phyloP scores from a whole-genome alignment of 1,284 basidiomycete species.

The Ceraceosorus bombacis region DNA sequence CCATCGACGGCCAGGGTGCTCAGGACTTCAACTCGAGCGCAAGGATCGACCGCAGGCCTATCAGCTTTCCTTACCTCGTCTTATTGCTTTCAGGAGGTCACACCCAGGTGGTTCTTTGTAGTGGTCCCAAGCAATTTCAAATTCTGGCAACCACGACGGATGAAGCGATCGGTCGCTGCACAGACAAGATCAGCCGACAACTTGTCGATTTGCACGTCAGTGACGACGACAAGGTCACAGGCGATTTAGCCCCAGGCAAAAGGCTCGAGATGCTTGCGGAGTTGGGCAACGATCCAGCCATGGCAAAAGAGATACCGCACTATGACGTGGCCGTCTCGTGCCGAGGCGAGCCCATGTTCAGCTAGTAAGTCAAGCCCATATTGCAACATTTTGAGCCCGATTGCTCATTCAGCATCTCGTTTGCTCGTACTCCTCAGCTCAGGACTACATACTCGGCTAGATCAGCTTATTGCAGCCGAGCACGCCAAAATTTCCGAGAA shows the following conservation, averaged over 20 bases:
- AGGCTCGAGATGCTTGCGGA: slow-evolving; percentile 30
- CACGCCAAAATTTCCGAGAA: neutral
- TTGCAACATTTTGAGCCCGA: too few relatives aligned
- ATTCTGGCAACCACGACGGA: slow-evolving; percentile 39
- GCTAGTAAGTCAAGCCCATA: slow-evolving; percentile 22
- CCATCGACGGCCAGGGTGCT: too few relatives aligned
- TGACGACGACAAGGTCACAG: slow-evolving; percentile 43
- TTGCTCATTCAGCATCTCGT: neutral
- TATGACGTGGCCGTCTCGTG: slow-evolving; percentile 24
- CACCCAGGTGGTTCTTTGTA: slow-evolving; percentile 38
- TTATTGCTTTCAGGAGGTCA: slow-evolving; percentile 46
- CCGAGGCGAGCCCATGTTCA: slow-evolving; percentile 30
- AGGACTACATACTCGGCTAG: slow-evolving; percentile 30
- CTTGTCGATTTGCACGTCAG: slow-evolving; percentile 8
- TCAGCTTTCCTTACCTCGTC: slow-evolving; percentile 37
- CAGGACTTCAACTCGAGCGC: neutral
- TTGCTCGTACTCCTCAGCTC: slow-evolving; percentile 15
- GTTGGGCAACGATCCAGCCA: neutral
- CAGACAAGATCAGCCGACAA: too few relatives aligned
- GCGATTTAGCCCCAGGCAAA: slow-evolving; percentile 15
- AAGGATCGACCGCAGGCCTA: neutral
- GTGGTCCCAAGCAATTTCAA: slow-evolving; percentile 20
- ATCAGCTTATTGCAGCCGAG: slow-evolving; percentile 17
- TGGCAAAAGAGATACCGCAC: too few relatives aligned
- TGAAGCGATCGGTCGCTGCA: slow-evolving; percentile 32